phyloP scores from a whole-genome alignment of 352 stramenopile genomes.

The Phytophthora palmivora region DNA sequence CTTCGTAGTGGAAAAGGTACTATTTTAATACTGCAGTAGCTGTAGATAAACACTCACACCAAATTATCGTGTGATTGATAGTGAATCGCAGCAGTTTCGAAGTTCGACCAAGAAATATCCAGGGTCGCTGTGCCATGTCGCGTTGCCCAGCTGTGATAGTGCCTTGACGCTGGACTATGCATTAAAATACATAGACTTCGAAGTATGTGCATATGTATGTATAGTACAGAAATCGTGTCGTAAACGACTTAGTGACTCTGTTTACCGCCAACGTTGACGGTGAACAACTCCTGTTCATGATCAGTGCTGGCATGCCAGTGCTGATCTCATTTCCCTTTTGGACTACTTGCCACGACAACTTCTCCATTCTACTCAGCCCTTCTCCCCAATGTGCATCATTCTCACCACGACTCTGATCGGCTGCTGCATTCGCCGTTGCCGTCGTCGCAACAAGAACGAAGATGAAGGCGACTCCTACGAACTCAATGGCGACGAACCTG shows the following conservation, averaged over 20 bases:
- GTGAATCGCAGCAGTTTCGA: too few species aligned
- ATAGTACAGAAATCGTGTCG: constrained; percentile 4
- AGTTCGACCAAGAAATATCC: too few species aligned
- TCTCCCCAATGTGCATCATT: constrained; percentile 20
- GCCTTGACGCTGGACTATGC: too few species aligned
- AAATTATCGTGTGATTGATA: too few species aligned
- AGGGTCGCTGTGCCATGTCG: background rate
- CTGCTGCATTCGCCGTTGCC: constrained; percentile 10
- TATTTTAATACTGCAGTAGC: too few species aligned
- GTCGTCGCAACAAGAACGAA: constrained; percentile 15
- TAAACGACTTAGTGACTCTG: constrained; percentile 11
- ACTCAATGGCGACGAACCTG: background rate
- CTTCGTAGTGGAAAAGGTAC: background rate
- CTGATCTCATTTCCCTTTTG: constrained; percentile 16
- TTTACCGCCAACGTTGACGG: too few species aligned
- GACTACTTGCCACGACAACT: background rate
- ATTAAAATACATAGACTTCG: too few species aligned
- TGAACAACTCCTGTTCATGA: background rate
- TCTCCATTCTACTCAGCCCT: background rate
- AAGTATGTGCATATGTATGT: too few species aligned
- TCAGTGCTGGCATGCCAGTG: background rate
- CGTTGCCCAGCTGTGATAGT: background rate
- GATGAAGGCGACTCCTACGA: constrained; percentile 12
- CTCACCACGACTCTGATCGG: constrained; percentile 10
- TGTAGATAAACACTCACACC: background rate